Evolutionary conservation across 495 filamentous ascomycete genomes (phyloP), one percentile per base, ranked within the genome.

Genomic region (Penicillium simplicissimum): DNA sequence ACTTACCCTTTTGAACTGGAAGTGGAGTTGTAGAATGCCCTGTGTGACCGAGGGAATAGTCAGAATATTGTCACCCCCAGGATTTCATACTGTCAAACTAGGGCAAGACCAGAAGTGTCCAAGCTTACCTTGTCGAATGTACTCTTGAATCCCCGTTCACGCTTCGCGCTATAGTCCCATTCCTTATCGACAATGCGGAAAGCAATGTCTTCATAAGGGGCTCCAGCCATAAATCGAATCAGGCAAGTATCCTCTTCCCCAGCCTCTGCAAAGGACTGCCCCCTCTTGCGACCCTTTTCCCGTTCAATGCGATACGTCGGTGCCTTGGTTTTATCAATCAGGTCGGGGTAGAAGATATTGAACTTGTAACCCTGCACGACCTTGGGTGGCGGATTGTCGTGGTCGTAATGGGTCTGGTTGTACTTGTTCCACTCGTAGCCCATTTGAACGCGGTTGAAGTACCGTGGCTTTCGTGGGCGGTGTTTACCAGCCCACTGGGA

Each of bases 391-490:
- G 95, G 95, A 67, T 99, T 97, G 68, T 98, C 96, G 73, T 97
- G 94, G 70, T 98, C 96, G 77, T 99, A 99, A 78, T 99, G 95
- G 2, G 95, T 99, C 75, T 99, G 95, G 68, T 99, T 99, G 81
- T 99, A 99, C 71, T 99, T 99, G 73, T 99, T 99, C 95, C 95
- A 99, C 72, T 99, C 95, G 75, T 97, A 99, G 42, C 95, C 95
- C 91, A 97, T 98, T 75, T 97, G 93, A 42, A 97, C 93, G 21
- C 95, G 88, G 71, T 98, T 98, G 83, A 99, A 98, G 77, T 98
- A 98, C 34, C 91, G 85, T 10, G 95, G 96, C 77, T 98, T 97
- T 54, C 95, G 84, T 23, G 96, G 94, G 15, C 93, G 86, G 69
- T 97, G 90, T 74, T 96, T 96, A 71, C 85, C 84, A 15, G 92